Percentiles rank a stretch among this genome's conserved stretches.
Evolutionary conservation across 495 filamentous ascomycete species (phyloP).

Genomic region (Podospora pseudopauciseta): DNA sequence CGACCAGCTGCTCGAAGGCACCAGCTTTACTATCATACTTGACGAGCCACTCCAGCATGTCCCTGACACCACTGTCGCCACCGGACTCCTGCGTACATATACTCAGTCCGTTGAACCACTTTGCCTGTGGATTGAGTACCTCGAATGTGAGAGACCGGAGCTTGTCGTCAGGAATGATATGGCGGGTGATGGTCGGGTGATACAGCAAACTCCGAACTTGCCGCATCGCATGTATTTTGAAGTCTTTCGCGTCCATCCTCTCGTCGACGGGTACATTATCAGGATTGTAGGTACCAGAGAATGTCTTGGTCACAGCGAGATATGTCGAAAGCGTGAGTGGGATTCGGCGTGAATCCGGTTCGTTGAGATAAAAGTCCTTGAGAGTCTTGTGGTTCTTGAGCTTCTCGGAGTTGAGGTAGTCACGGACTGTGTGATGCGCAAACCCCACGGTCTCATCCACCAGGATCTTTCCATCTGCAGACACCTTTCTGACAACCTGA

Average conservation of each 20-base stretch:
- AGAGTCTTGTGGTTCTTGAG: constrained; percentile 1
- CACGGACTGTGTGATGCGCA: constrained; percentile 22
- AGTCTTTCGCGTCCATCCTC: not conserved
- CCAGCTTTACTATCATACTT: not conserved
- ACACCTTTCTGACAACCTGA: not conserved
- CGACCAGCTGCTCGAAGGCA: not conserved
- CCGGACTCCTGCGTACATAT: not conserved
- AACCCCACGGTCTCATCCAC: not conserved
- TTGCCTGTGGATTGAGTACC: not conserved
- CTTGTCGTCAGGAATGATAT: not conserved
- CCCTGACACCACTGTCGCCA: not conserved
- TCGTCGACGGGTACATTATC: not conserved
- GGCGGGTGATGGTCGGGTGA: not conserved
- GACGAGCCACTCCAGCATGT: not conserved
- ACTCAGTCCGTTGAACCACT: not conserved
- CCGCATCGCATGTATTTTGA: not conserved
- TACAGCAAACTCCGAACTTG: not conserved
- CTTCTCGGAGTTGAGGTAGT: constrained; percentile 13
- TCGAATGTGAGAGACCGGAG: not conserved
- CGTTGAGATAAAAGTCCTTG: not conserved
- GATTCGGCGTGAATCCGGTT: constrained; percentile 1
- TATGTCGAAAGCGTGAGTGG: not conserved
- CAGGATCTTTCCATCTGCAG: not conserved
- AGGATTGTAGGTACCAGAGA: not conserved
- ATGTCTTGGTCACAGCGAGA: not conserved